A percentile compares a stretch with the other conserved stretches of the same genome.
Evolutionary conservation across 208 protist species (phyloP).

Genomic region (Phytomonas francai): DNA sequence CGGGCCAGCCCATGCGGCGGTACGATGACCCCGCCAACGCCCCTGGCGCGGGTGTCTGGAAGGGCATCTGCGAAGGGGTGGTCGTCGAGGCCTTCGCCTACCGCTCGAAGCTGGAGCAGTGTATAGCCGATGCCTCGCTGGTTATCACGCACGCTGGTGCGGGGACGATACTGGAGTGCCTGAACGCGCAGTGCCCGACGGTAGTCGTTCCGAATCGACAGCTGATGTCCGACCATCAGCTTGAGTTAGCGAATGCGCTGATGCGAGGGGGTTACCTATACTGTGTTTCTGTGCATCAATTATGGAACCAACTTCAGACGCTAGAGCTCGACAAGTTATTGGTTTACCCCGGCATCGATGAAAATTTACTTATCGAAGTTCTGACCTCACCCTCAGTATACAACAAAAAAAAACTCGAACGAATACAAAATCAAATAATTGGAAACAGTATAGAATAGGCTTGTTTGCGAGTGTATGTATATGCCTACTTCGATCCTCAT

Average conservation of each 20-base stretch:
- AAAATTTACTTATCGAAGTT: slow-evolving; percentile 6
- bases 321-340: slow-evolving; percentile 33
- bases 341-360: slow-evolving; percentile 41
- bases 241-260: slow-evolving; percentile 67
- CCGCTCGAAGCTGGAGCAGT: slow-evolving; percentile 32
- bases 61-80: slow-evolving; percentile 12
- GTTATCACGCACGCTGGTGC: slow-evolving; percentile 87
- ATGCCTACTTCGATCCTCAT: background rate
- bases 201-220: slow-evolving; percentile 82
- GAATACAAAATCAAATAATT: background rate
- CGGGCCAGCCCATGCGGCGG: background rate
- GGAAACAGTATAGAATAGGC: background rate
- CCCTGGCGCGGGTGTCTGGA: background rate
- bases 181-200: slow-evolving; percentile 42
- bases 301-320: slow-evolving; percentile 24
- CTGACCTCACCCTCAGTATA: background rate
- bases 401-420: background rate
- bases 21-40: background rate
- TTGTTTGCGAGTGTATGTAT: background rate
- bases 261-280: slow-evolving; percentile 43
- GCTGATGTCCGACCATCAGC: slow-evolving; percentile 88
- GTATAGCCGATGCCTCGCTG: slow-evolving; percentile 43
- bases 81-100: slow-evolving; percentile 73
- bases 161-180: slow-evolving; percentile 87
- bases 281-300: slow-evolving; percentile 35